A percentile compares a stretch with the other conserved stretches of the same genome.
Evolutionary conservation across 2,329 filamentous ascomycete species (phyloP).

Genomic region (Catunica adiposa): DNA sequence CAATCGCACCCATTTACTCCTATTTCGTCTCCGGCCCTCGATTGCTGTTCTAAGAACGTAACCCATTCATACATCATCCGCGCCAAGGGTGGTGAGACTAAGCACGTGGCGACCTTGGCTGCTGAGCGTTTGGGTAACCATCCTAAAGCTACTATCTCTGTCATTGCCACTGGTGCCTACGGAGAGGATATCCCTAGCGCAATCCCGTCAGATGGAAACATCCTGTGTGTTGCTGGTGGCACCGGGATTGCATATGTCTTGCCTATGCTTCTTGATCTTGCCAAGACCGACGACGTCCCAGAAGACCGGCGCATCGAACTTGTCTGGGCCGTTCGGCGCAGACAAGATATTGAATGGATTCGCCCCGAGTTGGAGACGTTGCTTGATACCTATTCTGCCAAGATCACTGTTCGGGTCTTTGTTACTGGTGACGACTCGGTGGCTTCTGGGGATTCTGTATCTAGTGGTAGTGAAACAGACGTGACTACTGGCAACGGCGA

Average conservation of each 20-base stretch:
- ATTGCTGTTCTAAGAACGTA: constrained; percentile 22
- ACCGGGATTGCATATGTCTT: constrained; percentile 27
- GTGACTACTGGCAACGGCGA: constrained; percentile 4
- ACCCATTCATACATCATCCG: constrained; percentile 41
- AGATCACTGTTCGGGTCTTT: constrained; percentile 39
- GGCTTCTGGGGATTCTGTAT: not conserved
- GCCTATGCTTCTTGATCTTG: constrained; percentile 22
- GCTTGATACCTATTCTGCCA: constrained; percentile 22
- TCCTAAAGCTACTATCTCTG: constrained; percentile 19
- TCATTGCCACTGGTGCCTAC: constrained; percentile 48
- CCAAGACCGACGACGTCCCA: constrained; percentile 29
- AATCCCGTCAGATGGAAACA: constrained; percentile 25
- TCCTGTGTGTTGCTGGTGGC: constrained; percentile 26
- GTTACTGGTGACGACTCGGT: constrained; percentile 35
- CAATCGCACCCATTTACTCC: constrained; percentile 59
- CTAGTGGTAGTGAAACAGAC: not conserved
- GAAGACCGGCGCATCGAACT: constrained; percentile 36
- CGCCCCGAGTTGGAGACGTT: constrained; percentile 36
- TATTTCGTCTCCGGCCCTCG: constrained; percentile 32
- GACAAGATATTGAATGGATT: constrained; percentile 41
- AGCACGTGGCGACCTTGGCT: constrained; percentile 32
- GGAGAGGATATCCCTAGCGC: constrained; percentile 33
- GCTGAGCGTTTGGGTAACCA: constrained; percentile 21
- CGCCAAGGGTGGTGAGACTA: constrained; percentile 43
- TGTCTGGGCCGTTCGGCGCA: constrained; percentile 46